A percentile compares a stretch with the other conserved stretches of the same genome.
Evolutionary conservation across 257 asterid genomes (phyloP).

Genomic region (Solanum ossicruentum): DNA sequence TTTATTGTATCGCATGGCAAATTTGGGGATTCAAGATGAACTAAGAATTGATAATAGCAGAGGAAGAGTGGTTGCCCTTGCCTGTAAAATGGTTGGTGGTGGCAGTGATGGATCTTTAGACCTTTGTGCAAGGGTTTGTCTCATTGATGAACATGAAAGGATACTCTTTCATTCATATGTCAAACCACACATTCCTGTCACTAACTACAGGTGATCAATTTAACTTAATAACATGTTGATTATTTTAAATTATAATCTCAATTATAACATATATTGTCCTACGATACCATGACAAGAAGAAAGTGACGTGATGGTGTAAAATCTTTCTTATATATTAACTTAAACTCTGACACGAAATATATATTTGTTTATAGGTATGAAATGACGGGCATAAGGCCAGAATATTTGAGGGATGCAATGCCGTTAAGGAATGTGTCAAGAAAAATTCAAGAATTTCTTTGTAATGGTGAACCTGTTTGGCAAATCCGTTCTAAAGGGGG

Average conservation of each 20-base stretch:
- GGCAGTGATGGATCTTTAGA: slow-evolving; percentile 87
- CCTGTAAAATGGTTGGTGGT: slow-evolving; percentile 93
- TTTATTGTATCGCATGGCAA: slow-evolving; percentile 58
- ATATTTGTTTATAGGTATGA: slow-evolving; percentile 41
- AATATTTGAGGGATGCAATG: slow-evolving; percentile 67
- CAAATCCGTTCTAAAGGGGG: slow-evolving; percentile 73
- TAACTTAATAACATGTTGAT: background rate
- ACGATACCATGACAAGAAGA: background rate
- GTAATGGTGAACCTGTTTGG: slow-evolving; percentile 90
- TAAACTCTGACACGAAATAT: background rate
- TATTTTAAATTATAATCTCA: background rate
- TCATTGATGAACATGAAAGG: slow-evolving; percentile 58
- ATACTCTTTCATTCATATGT: slow-evolving; percentile 63
- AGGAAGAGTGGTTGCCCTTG: slow-evolving; percentile 65
- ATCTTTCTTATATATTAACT: background rate
- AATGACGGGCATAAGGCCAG: slow-evolving; percentile 68
- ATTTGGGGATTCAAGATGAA: slow-evolving; percentile 69
- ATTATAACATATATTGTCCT: background rate
- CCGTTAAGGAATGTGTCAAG: slow-evolving; percentile 54
- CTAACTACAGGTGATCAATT: slow-evolving; percentile 53
- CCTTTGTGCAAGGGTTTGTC: slow-evolving; percentile 82
- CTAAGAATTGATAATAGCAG: slow-evolving; percentile 48
- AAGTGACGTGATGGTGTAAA: background rate
- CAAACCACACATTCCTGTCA: slow-evolving; percentile 66
- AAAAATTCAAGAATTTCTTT: slow-evolving; percentile 71